Base-by-base conservation (phyloP, 306 rosid species). In the Ormosia emarginata region DNA sequence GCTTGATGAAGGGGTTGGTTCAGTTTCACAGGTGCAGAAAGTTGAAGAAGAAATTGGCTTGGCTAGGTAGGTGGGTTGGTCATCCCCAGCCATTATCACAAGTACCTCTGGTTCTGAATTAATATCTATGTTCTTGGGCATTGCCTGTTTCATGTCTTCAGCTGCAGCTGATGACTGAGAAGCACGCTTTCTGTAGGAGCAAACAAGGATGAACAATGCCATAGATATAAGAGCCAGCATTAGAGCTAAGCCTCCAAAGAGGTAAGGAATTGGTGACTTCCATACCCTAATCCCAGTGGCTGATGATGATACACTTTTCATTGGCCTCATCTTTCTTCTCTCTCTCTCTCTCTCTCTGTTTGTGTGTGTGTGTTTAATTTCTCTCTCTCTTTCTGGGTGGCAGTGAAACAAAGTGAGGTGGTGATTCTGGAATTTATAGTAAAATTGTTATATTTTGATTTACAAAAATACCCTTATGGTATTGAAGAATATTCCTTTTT, bases 221-320 rank as follows among this genome's bases (percentile, higher is more conserved):
- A 82, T 78, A 32, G 84, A 77, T 57, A 96, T 91, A 17, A 96
- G 92, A 9, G 76, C 33, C 6, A 96, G 66, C 88, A 87, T 83
- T 17, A 87, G 0, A 1, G 91, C 91, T 41, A 96, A 68, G 78
- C 97, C 78, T 14, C 99, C 97, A 75, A 92, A 93, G 8, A 96
- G 89, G 76, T 96, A 96, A 3, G 97, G 99, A 11, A 90, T 64
- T 39, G 98, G 97, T 17, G 99, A 87, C 37, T 81, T 84, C 99
- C 97, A 96, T 39, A 84, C 36, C 68, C 65, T 81, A 9, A 67
- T 53, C 36, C 39, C 84, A 41, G 36, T 29, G 34, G 1, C 37
- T 33, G 81, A 8, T 46, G 91, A 46, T 79, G 90, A 10, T 77
- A 61, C 80, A 65, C 33, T 84, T 46, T 50, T 82, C 24, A 88